Evolutionary conservation across 169 alveolate genomes (phyloP).

Genomic region (Plasmodium reichenowi): DNA sequence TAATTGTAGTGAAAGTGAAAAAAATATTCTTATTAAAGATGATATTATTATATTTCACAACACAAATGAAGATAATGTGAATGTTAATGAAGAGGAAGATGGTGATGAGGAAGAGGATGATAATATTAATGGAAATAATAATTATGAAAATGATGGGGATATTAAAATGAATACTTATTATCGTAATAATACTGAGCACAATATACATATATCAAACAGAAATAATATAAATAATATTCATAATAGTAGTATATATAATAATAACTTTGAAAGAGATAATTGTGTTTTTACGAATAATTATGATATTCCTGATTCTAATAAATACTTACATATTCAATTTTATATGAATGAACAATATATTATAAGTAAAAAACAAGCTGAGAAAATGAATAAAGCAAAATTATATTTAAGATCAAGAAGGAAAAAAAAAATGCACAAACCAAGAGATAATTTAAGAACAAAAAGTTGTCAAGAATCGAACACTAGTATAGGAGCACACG

Average conservation of each 20-base stretch:
- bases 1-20: conserved; percentile 47
- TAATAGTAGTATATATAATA: not conserved
- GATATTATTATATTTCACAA: conserved; percentile 61
- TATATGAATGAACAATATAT: conserved; percentile 72
- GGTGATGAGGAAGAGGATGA: not conserved
- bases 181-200: too few relatives aligned
- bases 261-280: not conserved
- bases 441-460: not conserved
- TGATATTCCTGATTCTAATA: conserved; percentile 27
- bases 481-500: conserved; percentile 1
- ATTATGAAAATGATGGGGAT: not conserved
- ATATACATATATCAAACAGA: not conserved
- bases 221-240: not conserved
- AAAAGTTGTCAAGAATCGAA: not conserved
- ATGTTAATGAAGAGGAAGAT: not conserved
- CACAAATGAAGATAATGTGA: not conserved
- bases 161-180: not conserved
- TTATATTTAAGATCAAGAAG: conserved; percentile 33
- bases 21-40: conserved; percentile 50
- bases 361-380: conserved; percentile 68
- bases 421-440: conserved; percentile 32
- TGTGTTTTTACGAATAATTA: not conserved
- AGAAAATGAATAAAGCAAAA: conserved; percentile 62
- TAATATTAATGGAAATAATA: not conserved
- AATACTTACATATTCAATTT: conserved; percentile 42